Evolutionary conservation across 1,284 basidiomycete species (phyloP).

Genomic region (Xanthoconium separans): DNA sequence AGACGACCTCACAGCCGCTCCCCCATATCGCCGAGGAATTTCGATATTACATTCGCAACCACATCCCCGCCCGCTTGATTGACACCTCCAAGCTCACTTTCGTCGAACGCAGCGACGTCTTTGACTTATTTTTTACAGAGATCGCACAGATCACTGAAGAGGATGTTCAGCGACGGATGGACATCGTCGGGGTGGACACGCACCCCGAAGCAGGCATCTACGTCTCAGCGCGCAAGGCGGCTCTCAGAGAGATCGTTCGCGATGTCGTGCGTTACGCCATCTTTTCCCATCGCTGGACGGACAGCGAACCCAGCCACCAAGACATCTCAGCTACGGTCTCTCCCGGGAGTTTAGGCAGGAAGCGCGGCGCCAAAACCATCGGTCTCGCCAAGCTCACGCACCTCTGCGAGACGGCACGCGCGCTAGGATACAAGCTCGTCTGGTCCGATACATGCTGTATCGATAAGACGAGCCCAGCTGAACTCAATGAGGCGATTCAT

Average conservation of each 20-base stretch:
- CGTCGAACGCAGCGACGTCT: slow-evolving; percentile 20
- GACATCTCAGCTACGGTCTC: slow-evolving; percentile 6
- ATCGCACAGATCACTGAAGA: slow-evolving; percentile 22
- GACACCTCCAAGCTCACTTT: slow-evolving; percentile 23
- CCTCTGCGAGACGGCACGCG: slow-evolving; percentile 22
- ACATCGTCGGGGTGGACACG: neutral
- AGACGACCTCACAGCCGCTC: neutral
- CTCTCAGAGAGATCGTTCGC: slow-evolving; percentile 20
- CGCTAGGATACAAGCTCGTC: slow-evolving; percentile 15
- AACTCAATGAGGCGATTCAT: slow-evolving; percentile 29
- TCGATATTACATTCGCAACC: slow-evolving; percentile 21
- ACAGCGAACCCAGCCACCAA: slow-evolving; percentile 24
- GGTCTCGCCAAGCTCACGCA: slow-evolving; percentile 19
- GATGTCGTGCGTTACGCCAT: slow-evolving; percentile 24
- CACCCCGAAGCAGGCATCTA: slow-evolving; percentile 19
- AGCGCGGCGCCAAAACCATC: neutral
- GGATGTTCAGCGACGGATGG: slow-evolving; percentile 10
- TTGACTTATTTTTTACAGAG: slow-evolving; percentile 15
- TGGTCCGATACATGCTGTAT: slow-evolving; percentile 34
- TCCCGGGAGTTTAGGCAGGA: neutral
- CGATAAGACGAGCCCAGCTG: slow-evolving; percentile 15
- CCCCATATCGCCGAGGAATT: slow-evolving; percentile 14
- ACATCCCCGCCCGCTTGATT: slow-evolving; percentile 28
- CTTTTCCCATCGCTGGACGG: slow-evolving; percentile 31
- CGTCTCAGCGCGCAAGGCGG: slow-evolving; percentile 9